A percentile compares a stretch with the other conserved stretches of the same genome.
phyloP scores from a whole-genome alignment of 805 yeast species.

The Metschnikowia arizonensis region DNA sequence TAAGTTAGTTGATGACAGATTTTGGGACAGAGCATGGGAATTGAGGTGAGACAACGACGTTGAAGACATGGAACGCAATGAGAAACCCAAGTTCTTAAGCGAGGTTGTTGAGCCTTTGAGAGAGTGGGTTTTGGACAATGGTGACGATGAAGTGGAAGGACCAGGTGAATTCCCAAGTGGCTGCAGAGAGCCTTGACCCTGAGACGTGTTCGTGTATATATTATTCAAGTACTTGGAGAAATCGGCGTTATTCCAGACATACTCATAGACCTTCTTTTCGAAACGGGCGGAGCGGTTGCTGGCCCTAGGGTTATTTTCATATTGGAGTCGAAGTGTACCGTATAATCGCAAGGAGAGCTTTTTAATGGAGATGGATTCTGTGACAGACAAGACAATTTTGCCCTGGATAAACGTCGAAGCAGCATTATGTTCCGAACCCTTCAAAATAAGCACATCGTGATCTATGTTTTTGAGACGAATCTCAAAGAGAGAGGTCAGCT shows the following conservation, averaged over 20 bases:
- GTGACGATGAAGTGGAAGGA: background rate
- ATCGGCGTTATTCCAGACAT: constrained; percentile 70
- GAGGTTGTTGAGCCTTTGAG: constrained; percentile 43
- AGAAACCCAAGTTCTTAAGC: constrained; percentile 33
- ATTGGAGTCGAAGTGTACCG: constrained; percentile 62
- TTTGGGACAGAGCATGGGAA: constrained; percentile 11
- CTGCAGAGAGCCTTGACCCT: constrained; percentile 5
- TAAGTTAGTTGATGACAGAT: constrained; percentile 25
- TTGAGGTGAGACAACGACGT: constrained; percentile 18
- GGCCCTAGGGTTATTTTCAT: constrained; percentile 47
- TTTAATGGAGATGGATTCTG: constrained; percentile 70
- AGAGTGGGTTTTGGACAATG: constrained; percentile 19
- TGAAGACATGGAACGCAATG: constrained; percentile 35
- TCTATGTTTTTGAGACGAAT: constrained; percentile 63
- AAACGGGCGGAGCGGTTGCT: constrained; percentile 46
- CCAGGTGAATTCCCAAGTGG: background rate
- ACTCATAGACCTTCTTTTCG: constrained; percentile 67
- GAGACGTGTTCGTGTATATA: constrained; percentile 25
- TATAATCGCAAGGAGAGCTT: constrained; percentile 59
- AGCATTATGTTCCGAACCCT: constrained; percentile 77
- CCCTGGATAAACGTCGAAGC: constrained; percentile 74
- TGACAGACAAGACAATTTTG: constrained; percentile 66
- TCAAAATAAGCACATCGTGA: constrained; percentile 73
- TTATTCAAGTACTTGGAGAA: constrained; percentile 40
- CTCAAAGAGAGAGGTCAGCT: constrained; percentile 37